A percentile compares a stretch with the other conserved stretches of the same genome.
phyloP scores from a whole-genome alignment of 2,329 filamentous ascomycete genomes.

The Clarireedia paspali region DNA sequence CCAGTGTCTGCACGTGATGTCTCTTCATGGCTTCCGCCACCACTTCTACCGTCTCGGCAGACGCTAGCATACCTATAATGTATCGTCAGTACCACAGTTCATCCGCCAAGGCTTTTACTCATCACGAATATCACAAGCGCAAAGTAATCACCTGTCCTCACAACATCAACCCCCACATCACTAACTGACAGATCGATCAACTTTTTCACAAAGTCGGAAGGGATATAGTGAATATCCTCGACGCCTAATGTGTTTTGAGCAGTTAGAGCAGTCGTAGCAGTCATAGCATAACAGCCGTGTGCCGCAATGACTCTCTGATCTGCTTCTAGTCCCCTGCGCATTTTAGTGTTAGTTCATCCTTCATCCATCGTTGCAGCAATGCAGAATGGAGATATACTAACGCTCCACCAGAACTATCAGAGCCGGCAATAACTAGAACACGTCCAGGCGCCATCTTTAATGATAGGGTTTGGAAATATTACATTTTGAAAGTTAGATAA shows the following conservation, averaged over 20 bases:
- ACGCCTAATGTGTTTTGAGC: constrained; percentile 90
- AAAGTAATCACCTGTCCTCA: constrained; percentile 71
- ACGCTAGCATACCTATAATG: constrained; percentile 69
- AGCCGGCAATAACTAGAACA: constrained; percentile 64
- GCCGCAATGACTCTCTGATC: constrained; percentile 92
- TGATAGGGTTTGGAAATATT: background rate
- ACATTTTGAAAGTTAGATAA: background rate
- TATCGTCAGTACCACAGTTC: background rate
- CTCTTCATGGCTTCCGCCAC: constrained; percentile 56
- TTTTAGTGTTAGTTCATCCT: constrained; percentile 8
- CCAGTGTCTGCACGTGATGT: constrained; percentile 49
- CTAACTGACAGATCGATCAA: constrained; percentile 79
- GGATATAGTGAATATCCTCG: constrained; percentile 69
- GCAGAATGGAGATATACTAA: constrained; percentile 37
- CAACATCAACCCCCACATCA: constrained; percentile 80
- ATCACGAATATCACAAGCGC: background rate
- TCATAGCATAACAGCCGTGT: constrained; percentile 93
- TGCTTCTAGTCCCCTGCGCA: constrained; percentile 75
- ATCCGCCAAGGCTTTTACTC: no score
- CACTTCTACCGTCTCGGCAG: constrained; percentile 58
- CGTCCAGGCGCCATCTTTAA: constrained; percentile 33
- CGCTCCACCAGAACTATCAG: constrained; percentile 70
- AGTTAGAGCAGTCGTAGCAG: constrained; percentile 90
- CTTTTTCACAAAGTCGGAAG: constrained; percentile 69
- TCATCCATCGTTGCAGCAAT: constrained; percentile 3